These are phyloP conservation scores for Cercospora brassicicola DNA, from an alignment of 2,329 filamentous ascomycete species.

Conservation along the genomic window DNA sequence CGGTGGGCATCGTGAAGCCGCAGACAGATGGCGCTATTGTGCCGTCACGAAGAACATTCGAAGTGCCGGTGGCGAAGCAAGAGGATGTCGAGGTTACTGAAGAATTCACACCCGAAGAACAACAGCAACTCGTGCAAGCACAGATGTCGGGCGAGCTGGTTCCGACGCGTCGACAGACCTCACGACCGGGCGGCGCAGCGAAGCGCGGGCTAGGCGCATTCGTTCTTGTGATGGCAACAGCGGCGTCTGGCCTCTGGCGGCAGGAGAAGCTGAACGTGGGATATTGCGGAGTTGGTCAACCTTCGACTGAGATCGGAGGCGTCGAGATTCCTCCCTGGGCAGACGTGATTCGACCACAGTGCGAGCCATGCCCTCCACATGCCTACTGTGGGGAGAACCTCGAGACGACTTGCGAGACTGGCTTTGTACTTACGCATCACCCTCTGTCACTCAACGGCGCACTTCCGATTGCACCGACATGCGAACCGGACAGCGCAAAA, in stretches of 20 bases:
- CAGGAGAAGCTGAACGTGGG: slow-evolving; percentile 96
- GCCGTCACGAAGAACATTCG: slow-evolving; percentile 60
- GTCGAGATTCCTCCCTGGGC: slow-evolving; percentile 72
- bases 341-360: slow-evolving; percentile 70
- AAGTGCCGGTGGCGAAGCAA: slow-evolving; percentile 54
- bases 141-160: slow-evolving; percentile 52
- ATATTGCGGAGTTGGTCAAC: slow-evolving; percentile 79
- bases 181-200: slow-evolving; percentile 48
- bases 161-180: slow-evolving; percentile 43
- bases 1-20: slow-evolving; percentile 45
- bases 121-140: slow-evolving; percentile 74
- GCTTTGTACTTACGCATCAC: slow-evolving; percentile 82
- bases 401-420: slow-evolving; percentile 75
- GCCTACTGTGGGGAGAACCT: slow-evolving; percentile 83
- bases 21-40: slow-evolving; percentile 57
- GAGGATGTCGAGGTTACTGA: slow-evolving; percentile 64
- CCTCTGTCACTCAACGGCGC: slow-evolving; percentile 79
- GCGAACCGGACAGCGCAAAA: slow-evolving; percentile 92
- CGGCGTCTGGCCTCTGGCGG: slow-evolving; percentile 79
- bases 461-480: slow-evolving; percentile 82
- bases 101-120: slow-evolving; percentile 91
- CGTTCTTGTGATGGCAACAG: slow-evolving; percentile 66
- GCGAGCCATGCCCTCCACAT: slow-evolving; percentile 86
- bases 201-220: slow-evolving; percentile 69
- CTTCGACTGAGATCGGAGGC: slow-evolving; percentile 59